Evolutionary conservation across 2,329 filamentous ascomycete species (phyloP), one percentile per base, ranked within the genome.

Genomic region (Trichoderma arundinaceum): DNA sequence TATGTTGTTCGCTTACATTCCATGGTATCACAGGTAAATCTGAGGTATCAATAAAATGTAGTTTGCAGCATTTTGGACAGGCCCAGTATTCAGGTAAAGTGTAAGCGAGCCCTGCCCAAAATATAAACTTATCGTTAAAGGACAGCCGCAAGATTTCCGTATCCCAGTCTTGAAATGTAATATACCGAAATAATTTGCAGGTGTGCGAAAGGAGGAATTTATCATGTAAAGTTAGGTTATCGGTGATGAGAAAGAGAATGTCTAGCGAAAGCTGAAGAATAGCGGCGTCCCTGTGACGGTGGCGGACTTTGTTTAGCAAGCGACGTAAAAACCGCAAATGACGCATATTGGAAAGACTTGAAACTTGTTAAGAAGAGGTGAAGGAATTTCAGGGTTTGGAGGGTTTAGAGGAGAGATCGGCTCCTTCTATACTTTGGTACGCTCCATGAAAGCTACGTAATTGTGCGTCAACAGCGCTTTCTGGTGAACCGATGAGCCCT

Each of bases 171-270:
- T 17, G 28, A 19, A 4, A 3, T 8, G 32, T 8, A n/a, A 48
- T 3, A 3, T 1, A 0, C 13, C 41, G 41, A 8, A 58, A 15
- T 2, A 7, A 28, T 35, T n/a, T n/a, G n/a, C 39, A 35, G 17
- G 41, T 58, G 8, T 58, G 56, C 7, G 56, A 58, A 7, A 58
- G 56, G 10, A 15, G n/a, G 13, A 58, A 58, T 19, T 38, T 12
- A 19, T 58, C 56, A 12, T 38, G 28, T n/a, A 48, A 38, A 10
- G 2, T 10, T n/a, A 58, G 10, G 4, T 38, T 19, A n/a, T 48
- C 12, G 1, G 10, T 22, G 6, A 48, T 38, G 1, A 22, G 32
- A 12, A 19, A 0, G n/a, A 48, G 28, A 22, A 46, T 33, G 5
- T 58, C 41, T 19, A n/a, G 41, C 41, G 41, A 22, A 35, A 58